Conservation (phyloP, 371 early-diverging fungal genomes). For the Cladochytrium tenue region DNA sequence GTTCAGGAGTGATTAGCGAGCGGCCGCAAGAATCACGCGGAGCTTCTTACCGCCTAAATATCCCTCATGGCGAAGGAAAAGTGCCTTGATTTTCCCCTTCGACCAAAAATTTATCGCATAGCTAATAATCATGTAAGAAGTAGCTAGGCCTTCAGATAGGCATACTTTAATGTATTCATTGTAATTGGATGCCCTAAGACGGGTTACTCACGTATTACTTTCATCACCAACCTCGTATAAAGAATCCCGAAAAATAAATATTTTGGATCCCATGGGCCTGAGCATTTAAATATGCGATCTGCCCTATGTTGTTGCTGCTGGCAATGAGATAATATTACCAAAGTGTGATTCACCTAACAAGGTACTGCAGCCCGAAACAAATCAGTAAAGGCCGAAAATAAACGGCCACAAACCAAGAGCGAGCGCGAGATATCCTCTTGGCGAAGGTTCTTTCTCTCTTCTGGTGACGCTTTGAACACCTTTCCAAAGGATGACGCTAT, state of each 20-base stretch:
- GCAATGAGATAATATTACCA: conserved; percentile 73
- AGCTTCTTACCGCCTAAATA: conserved; percentile 94
- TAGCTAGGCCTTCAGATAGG: conserved; percentile 78
- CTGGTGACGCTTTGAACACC: conserved; percentile 79
- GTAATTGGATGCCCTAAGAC: conserved; percentile 80
- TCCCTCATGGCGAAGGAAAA: conserved; percentile 95
- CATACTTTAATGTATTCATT: conserved; percentile 88
- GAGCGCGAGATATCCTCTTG: conserved; percentile 85
- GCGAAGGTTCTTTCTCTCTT: conserved; percentile 71
- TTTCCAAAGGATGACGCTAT: conserved; percentile 96
- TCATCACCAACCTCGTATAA: conserved; percentile 86
- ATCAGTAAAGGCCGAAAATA: not conserved
- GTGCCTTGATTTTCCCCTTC: conserved; percentile 88
- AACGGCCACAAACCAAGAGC: conserved; percentile 55
- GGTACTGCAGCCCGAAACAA: not conserved
- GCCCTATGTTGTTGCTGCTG: conserved; percentile 97
- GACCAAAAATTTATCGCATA: conserved; percentile 97
- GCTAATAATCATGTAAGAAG: conserved; percentile 61
- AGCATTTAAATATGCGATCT: conserved; percentile 95
- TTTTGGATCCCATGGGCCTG: conserved; percentile 82
- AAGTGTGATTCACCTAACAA: not conserved
- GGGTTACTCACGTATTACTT: not conserved
- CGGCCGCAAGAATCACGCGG: conserved; percentile 95
- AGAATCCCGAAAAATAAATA: conserved; percentile 96
- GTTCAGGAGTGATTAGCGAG: no score